These are phyloP conservation scores for Thelonectria olida DNA, from an alignment of 2,329 filamentous ascomycete species.

Conservation along the genomic window DNA sequence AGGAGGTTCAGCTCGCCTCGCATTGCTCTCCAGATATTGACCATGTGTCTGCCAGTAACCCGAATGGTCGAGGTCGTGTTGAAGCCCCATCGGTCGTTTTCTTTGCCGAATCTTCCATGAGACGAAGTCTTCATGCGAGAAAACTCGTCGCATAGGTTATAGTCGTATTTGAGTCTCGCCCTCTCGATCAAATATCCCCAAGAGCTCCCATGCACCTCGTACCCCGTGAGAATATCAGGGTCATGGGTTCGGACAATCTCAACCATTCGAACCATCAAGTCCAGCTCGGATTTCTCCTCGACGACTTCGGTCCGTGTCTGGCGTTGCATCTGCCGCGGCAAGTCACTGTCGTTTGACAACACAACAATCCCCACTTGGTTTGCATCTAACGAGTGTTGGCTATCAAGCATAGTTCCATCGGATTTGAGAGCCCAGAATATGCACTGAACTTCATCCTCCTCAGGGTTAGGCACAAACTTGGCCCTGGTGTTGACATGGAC, in stretches of 20 bases:
- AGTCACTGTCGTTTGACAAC: constrained; percentile 68
- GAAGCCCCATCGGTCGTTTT: constrained; percentile 91
- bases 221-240: constrained; percentile 93
- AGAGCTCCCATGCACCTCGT: constrained; percentile 90
- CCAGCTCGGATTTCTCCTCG: constrained; percentile 81
- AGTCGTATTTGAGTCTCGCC: constrained; percentile 85
- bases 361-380: constrained; percentile 77
- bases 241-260: constrained; percentile 86
- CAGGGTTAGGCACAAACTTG: constrained; percentile 84
- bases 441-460: constrained; percentile 86
- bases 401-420: constrained; percentile 68
- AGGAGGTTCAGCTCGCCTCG: constrained; percentile 88
- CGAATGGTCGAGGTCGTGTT: constrained; percentile 91
- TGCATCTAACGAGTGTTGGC: constrained; percentile 54
- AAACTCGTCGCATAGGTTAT: constrained; percentile 89
- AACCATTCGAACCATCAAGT: constrained; percentile 85
- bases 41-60: constrained; percentile 93
- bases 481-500: constrained; percentile 89
- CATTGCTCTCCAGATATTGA: constrained; percentile 98
- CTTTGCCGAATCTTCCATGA: constrained; percentile 84
- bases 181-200: constrained; percentile 98
- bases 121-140: constrained; percentile 88
- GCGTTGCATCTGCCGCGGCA: constrained; percentile 69
- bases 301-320: constrained; percentile 72
- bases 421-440: constrained; percentile 92